Evolutionary conservation across 495 filamentous ascomycete species (phyloP).

Genomic region (Achaetomiella virescens): DNA sequence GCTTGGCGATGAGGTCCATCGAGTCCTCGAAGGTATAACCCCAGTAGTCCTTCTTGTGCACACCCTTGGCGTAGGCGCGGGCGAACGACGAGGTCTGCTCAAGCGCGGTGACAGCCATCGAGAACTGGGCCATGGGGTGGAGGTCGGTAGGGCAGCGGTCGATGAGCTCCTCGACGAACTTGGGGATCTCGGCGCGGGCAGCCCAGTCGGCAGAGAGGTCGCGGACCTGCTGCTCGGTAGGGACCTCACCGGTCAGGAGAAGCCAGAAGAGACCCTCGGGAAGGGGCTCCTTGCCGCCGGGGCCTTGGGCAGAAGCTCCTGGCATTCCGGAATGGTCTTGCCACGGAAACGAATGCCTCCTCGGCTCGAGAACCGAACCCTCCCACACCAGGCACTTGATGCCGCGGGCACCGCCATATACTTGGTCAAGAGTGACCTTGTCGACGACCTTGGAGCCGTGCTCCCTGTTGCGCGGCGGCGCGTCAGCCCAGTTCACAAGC

Average conservation of each 20-base stretch:
- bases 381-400: conserved; percentile 99
- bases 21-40: conserved; percentile 98
- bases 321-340: conserved; percentile 97
- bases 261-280: conserved; percentile 99
- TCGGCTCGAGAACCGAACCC: conserved; percentile 97
- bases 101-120: conserved; percentile 91
- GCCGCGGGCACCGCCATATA: conserved; percentile 97
- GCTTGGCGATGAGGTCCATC: conserved; percentile 99
- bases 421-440: conserved; percentile 98
- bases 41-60: conserved; percentile 99
- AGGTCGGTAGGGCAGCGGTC: conserved; percentile 98
- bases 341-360: conserved; percentile 98
- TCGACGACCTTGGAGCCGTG: conserved; percentile 90
- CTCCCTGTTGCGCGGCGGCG: conserved; percentile 51
- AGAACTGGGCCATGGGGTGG: conserved; percentile 99
- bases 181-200: conserved; percentile 89
- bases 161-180: conserved; percentile 97
- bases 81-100: conserved; percentile 97
- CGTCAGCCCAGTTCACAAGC: conserved; percentile 11
- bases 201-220: conserved; percentile 98
- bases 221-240: conserved; percentile 93
- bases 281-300: conserved; percentile 93
- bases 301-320: conserved; percentile 92
- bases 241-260: conserved; percentile 93
- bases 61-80: conserved; percentile 96